Evolutionary conservation across 192 early-diverging fungal genomes (phyloP), one percentile per base, ranked within the genome.

Genomic region (Thoreauomyces humboldtii): DNA sequence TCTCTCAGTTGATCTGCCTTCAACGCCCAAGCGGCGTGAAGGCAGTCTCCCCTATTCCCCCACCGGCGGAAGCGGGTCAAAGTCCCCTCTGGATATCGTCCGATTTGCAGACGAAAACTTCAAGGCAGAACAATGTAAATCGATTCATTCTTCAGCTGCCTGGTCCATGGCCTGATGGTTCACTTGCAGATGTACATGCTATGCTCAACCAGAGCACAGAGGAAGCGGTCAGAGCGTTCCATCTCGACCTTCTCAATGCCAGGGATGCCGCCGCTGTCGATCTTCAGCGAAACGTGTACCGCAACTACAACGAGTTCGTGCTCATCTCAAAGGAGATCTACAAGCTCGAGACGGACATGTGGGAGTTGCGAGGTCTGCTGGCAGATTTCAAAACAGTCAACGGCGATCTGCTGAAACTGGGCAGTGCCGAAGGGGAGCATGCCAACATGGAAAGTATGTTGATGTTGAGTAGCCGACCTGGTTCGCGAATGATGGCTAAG

Each of bases 301-400:
- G 78, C 48, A 93, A 93, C 69, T 93, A 93, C 65, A 83, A 72
- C 41, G 89, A 92, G 60, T 93, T 93, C 69, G 89, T 93, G 15
- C 79, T 79, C 32, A 93, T 93, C 45, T 91, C 89, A 32, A 91
- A 93, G 51, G 91, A 93, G 56, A 92, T 93, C 36, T 81, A 82
- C n/a, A 83, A 67, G 51, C 74, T 92, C 48, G 89, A 91, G 73
- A 81, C 84, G 37, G 90, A 92, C 67, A 87, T 93, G 75, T 72
- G 91, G 29, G 63, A 74, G 0, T 63, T 93, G 24, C 81, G 88
- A 14, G 81, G 79, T 33, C 67, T 90, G 38, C 65, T 93, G 31
- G 77, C 83, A 55, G 88, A 93, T 52, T 58, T 93, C 22, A 80
- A 76, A 45, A 71, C 80, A 61, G 77, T 87, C 22, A 84, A 84